A percentile compares a stretch with the other conserved stretches of the same genome.
phyloP scores from a whole-genome alignment of 1,284 basidiomycete genomes.

The Puccinia triticina region DNA sequence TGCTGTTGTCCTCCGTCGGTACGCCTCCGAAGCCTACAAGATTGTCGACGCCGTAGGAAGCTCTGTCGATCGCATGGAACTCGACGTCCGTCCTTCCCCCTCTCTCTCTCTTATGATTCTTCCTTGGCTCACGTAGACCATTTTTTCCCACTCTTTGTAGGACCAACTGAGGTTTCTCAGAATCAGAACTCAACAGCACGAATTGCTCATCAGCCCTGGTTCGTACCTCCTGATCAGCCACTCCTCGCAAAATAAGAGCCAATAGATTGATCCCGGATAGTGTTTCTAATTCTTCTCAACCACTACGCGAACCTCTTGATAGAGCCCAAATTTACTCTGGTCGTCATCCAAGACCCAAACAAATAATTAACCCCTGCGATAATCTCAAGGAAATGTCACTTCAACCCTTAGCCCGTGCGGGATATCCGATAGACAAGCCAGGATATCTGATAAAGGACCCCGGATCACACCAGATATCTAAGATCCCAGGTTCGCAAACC shows the following conservation, averaged over 20 bases:
- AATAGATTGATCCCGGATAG: neutral
- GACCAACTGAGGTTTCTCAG: slow-evolving; percentile 85
- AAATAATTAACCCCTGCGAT: too few species aligned
- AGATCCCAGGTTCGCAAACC: too few species aligned
- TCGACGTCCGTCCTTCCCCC: slow-evolving; percentile 35
- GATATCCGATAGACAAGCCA: too few species aligned
- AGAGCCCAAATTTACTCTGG: slow-evolving; percentile 45
- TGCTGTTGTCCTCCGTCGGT: slow-evolving; percentile 13
- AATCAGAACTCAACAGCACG: slow-evolving; percentile 85
- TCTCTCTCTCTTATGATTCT: slow-evolving; percentile 19
- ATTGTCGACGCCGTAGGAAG: slow-evolving; percentile 30
- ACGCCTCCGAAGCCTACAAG: slow-evolving; percentile 26
- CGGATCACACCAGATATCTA: too few species aligned
- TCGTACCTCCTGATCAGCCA: slow-evolving; percentile 56
- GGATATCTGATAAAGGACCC: too few species aligned
- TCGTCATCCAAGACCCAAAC: slow-evolving; percentile 34
- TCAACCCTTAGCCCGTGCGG: too few species aligned
- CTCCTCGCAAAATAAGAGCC: neutral
- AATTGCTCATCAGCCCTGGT: slow-evolving; percentile 93
- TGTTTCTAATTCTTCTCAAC: neutral
- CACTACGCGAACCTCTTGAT: neutral
- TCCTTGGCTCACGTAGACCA: neutral
- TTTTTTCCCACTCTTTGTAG: slow-evolving; percentile 62
- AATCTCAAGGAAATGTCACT: too few species aligned
- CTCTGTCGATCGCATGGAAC: slow-evolving; percentile 39